These are phyloP conservation scores for Vigna unguiculata DNA, from an alignment of 306 rosid genomes.

Conservation along the genomic window DNA sequence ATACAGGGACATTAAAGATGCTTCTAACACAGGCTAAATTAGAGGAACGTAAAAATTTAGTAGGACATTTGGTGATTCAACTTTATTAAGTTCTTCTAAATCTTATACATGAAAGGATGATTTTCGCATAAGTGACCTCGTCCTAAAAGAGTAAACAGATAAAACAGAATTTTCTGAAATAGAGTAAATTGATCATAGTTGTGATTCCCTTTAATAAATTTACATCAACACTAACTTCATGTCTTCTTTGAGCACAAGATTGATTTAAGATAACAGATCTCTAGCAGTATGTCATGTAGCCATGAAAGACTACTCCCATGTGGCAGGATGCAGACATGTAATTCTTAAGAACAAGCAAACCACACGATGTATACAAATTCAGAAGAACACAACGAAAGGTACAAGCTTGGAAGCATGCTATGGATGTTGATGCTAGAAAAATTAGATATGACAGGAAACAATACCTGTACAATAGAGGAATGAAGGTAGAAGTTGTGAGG, in stretches of 20 bases:
- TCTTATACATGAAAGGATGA: too few relatives aligned
- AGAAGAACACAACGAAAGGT: conserved; percentile 7
- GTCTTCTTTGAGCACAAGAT: conserved; percentile 11
- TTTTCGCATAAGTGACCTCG: too few relatives aligned
- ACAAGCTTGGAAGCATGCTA: not conserved
- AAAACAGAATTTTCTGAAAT: too few relatives aligned
- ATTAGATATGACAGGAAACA: conserved; percentile 36
- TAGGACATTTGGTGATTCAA: not conserved
- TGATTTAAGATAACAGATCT: conserved; percentile 3
- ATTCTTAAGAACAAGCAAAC: conserved; percentile 23
- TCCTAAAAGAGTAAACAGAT: too few relatives aligned
- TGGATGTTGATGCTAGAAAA: conserved; percentile 8
- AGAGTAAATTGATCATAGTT: not conserved
- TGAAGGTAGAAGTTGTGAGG: conserved; percentile 96
- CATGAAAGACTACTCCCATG: conserved; percentile 6
- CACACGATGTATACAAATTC: not conserved
- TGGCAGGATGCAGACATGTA: conserved; percentile 3
- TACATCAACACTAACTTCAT: not conserved
- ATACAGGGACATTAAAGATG: not conserved
- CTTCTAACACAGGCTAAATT: not conserved
- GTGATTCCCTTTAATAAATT: not conserved
- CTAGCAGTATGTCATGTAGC: not conserved
- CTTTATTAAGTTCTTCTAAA: not conserved
- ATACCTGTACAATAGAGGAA: conserved; percentile 94
- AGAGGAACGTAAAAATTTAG: not conserved